Evolutionary conservation across 164 flowering plant genomes (phyloP), one percentile per base, ranked within the genome.

Genomic region (Platanus orientalis): DNA sequence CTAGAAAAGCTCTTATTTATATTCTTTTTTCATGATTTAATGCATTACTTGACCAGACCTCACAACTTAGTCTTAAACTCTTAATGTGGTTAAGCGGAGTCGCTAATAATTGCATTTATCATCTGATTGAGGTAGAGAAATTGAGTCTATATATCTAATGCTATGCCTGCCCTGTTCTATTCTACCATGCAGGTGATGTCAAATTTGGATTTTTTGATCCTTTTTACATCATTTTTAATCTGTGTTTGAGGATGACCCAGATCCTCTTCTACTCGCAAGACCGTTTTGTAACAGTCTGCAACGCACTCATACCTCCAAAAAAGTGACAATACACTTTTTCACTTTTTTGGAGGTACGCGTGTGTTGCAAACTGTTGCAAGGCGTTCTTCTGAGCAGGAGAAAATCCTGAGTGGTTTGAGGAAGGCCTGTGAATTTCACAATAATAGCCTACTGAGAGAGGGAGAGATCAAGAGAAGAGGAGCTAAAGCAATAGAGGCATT

Each of bases 181-280:
- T 64, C 42, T 7, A 7, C 42, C 42, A 24, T 66, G 70, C 82
- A 84, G 88, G 79, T 23, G 36, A 28, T 67, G 36, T 55, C 61
- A 2, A 48, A 66, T 36, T 51, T 73, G 25, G 48, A 52, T 34
- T 51, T 66, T 62, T 40, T 80, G 57, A 57, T 76, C 64, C 50
- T 40, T 12, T n/a, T 68, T 9, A 19, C 70, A 44, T 42, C 73
- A 57, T 68, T 54, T 42, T 45, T 77, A 19, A 61, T 79, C 42
- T 65, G 24, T 61, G 63, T 59, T 47, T 72, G 64, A 72, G 51
- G 13, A 23, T 4, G 16, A 48, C 12, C 16, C 50, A 6, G 25
- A 16, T 16, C 40, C 50, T 71, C 60, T 39, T n/a, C n/a, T n/a
- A n/a, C n/a, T n/a, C n/a, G n/a, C n/a, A n/a, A n/a, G n/a, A n/a